A percentile compares a stretch with the other conserved stretches of the same genome.
phyloP scores from a whole-genome alignment of 352 stramenopile species.

The Globisporangium iwayamae region DNA sequence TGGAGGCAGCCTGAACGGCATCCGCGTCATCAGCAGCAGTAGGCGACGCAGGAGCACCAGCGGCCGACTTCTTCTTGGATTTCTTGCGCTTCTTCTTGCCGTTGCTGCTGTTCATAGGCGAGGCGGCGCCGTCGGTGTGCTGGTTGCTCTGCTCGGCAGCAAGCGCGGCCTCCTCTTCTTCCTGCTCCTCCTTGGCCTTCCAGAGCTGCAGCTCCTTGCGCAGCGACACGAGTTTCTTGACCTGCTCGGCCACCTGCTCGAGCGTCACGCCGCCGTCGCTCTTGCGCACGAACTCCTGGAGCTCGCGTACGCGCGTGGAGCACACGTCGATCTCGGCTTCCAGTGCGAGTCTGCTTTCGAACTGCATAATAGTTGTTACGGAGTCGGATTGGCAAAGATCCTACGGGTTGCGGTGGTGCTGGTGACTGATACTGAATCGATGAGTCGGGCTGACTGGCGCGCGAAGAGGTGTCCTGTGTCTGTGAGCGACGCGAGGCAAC shows the following conservation, averaged over 20 bases:
- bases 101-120: slow-evolving; percentile 18
- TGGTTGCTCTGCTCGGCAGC: slow-evolving; percentile 22
- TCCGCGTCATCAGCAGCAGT: slow-evolving; percentile 2
- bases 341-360: slow-evolving; percentile 35
- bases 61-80: slow-evolving; percentile 21
- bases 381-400: not conserved
- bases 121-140: slow-evolving; percentile 11
- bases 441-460: not conserved
- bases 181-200: slow-evolving; percentile 31
- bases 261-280: slow-evolving; percentile 36
- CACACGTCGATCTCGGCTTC: slow-evolving; percentile 56
- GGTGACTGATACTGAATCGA: slow-evolving; percentile 5
- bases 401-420: not conserved
- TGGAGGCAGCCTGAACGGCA: not conserved
- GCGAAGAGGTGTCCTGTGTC: not conserved
- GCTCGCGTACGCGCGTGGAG: slow-evolving; percentile 42
- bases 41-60: not conserved
- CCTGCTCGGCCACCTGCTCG: slow-evolving; percentile 46
- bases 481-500: not conserved
- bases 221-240: slow-evolving; percentile 57
- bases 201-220: slow-evolving; percentile 69
- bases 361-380: slow-evolving; percentile 29
- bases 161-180: slow-evolving; percentile 8
- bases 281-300: slow-evolving; percentile 53
- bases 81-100: slow-evolving; percentile 29